These are phyloP conservation scores for Aspergillus carlsbadensis DNA, from an alignment of 495 filamentous ascomycete genomes.

Conservation along the genomic window DNA sequence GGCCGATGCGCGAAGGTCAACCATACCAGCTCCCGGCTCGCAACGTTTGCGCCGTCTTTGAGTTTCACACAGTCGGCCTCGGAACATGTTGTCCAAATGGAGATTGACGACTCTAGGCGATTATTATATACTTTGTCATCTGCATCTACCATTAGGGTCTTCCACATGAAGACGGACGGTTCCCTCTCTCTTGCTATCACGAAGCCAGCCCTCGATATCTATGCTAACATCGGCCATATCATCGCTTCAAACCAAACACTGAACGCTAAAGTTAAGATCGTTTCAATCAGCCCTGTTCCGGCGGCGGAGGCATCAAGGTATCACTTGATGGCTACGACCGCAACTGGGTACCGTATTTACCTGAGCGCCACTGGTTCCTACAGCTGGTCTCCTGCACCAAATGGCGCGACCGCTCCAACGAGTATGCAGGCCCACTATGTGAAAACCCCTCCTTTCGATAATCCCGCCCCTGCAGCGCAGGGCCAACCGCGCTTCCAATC, in stretches of 20 bases:
- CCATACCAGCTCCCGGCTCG: constrained; percentile 76
- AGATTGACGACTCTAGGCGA: constrained; percentile 81
- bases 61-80: constrained; percentile 50
- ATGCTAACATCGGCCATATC: constrained; percentile 76
- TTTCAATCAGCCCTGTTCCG: constrained; percentile 80
- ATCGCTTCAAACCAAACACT: constrained; percentile 66
- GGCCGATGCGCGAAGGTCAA: constrained; percentile 78
- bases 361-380: constrained; percentile 83
- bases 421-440: constrained; percentile 97
- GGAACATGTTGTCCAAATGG: constrained; percentile 72
- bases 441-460: constrained; percentile 76
- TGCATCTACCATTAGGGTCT: constrained; percentile 78
- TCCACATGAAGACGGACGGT: constrained; percentile 65
- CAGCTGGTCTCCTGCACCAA: constrained; percentile 58
- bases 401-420: constrained; percentile 64
- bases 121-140: constrained; percentile 90
- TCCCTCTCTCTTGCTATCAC: constrained; percentile 55
- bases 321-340: constrained; percentile 87
- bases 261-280: constrained; percentile 64
- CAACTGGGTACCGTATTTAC: constrained; percentile 86
- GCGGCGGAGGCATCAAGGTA: constrained; percentile 76
- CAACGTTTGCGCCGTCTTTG: constrained; percentile 61
- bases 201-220: constrained; percentile 51
- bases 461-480: constrained; percentile 28
- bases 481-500: constrained; percentile 28